Evolutionary conservation across 1,139 yeast genomes (phyloP).

Genomic region (Lodderomyces margitis): DNA sequence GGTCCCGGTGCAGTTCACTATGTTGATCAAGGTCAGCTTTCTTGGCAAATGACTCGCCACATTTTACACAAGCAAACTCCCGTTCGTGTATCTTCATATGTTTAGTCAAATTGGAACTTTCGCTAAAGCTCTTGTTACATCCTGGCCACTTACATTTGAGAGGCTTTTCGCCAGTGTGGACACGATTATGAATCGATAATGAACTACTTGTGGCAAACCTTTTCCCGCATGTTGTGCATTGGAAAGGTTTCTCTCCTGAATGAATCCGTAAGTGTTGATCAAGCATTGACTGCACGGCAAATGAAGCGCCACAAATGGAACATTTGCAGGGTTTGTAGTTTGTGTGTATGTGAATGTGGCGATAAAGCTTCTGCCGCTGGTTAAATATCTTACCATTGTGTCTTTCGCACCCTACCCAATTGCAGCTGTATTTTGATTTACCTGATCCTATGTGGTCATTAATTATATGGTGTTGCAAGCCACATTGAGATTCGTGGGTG

Average conservation of each 20-base stretch:
- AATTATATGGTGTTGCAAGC: slow-evolving; percentile 68
- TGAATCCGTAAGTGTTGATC: slow-evolving; percentile 80
- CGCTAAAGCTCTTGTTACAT: slow-evolving; percentile 84
- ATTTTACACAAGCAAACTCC: slow-evolving; percentile 47
- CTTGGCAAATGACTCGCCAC: slow-evolving; percentile 52
- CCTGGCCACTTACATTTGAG: slow-evolving; percentile 74
- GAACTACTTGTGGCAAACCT: slow-evolving; percentile 54
- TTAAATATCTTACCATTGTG: slow-evolving; percentile 57
- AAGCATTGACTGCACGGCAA: slow-evolving; percentile 66
- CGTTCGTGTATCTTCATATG: slow-evolving; percentile 74
- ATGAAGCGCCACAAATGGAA: slow-evolving; percentile 60
- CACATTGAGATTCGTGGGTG: slow-evolving; percentile 51
- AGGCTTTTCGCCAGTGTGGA: slow-evolving; percentile 72
- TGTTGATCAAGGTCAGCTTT: slow-evolving; percentile 43
- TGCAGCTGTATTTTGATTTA: slow-evolving; percentile 64
- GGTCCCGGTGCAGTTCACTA: slow-evolving; percentile 26
- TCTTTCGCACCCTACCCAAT: slow-evolving; percentile 79
- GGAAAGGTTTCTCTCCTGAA: slow-evolving; percentile 73
- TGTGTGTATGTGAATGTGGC: slow-evolving; percentile 89
- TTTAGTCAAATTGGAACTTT: slow-evolving; percentile 82
- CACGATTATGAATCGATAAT: slow-evolving; percentile 52
- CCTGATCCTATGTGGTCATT: slow-evolving; percentile 72
- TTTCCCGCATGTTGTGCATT: slow-evolving; percentile 49
- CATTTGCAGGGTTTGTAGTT: slow-evolving; percentile 77
- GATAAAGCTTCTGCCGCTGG: slow-evolving; percentile 80